Conservation (phyloP, 2,329 filamentous ascomycete genomes). For the Verticillium nonalfalfae region DNA sequence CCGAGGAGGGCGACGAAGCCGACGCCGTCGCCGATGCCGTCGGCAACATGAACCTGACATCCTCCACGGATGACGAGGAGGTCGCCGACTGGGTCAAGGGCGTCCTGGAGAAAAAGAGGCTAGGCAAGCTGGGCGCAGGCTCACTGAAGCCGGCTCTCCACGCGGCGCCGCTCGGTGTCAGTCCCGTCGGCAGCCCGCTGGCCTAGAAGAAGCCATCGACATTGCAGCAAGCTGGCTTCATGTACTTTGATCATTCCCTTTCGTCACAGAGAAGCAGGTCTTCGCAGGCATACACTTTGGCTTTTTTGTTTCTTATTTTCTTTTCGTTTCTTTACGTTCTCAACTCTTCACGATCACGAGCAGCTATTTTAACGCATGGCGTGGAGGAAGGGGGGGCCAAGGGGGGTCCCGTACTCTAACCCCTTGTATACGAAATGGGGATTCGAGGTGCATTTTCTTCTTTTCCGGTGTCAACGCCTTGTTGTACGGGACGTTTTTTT, state of each 20-base stretch:
- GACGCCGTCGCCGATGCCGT: constrained; percentile 36
- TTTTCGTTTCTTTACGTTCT: not conserved
- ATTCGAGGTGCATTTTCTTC: not conserved
- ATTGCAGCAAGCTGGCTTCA: not conserved
- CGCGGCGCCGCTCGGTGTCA: constrained; percentile 75
- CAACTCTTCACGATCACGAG: not conserved
- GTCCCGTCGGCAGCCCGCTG: constrained; percentile 38
- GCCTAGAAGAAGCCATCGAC: not conserved
- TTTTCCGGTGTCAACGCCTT: not conserved
- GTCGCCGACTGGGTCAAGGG: constrained; percentile 79
- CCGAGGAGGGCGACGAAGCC: constrained; percentile 44
- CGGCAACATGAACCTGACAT: constrained; percentile 34
- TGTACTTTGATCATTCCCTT: constrained; percentile 15
- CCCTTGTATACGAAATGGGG: not conserved
- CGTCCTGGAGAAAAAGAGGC: constrained; percentile 61
- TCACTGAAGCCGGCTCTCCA: constrained; percentile 75
- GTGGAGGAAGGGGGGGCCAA: not conserved
- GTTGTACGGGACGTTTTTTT: too few species aligned
- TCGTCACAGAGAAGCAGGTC: constrained; percentile 9
- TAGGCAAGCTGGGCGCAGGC: constrained; percentile 41
- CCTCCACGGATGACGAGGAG: constrained; percentile 60
- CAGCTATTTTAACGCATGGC: not conserved
- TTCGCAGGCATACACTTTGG: constrained; percentile 3
- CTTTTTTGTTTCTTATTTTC: not conserved
- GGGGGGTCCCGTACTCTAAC: not conserved